Base-by-base conservation (phyloP, 1,284 basidiomycete species). In the Puccinia polysora region DNA sequence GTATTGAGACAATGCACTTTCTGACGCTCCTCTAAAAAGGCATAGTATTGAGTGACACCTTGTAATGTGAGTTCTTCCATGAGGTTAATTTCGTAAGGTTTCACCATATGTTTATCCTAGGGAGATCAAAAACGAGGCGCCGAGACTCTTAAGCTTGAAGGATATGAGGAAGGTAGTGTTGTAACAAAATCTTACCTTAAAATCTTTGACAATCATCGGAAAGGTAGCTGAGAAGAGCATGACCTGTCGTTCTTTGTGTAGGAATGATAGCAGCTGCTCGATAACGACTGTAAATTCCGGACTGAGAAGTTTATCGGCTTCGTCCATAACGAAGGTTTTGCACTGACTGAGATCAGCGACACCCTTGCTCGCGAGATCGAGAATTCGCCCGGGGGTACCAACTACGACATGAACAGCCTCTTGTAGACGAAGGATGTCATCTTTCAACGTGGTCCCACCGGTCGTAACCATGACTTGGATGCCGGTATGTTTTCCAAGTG, bases 221-320 rank as follows among this genome's bases (percentile, higher is more conserved):
- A 98, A 98, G 34, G 95, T 98, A 65, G 95, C 95, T 71, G 93
- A 97, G 82, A 98, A 97, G 77, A 98, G 85, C 95, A 97, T 97
- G 79, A 97, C 93, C 83, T 98, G 95, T 74, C 93, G 86, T 77
- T 90, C 87, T 75, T 85, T 82, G 56, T 93, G 91, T 74, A 97
- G 85, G 81, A 90, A 90, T 53, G 85, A 84, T 73, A 98, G 85
- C 53, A 98, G 82, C 80, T 97, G 91, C 82, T 98, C 95, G 87
- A 98, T 96, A 74, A 98, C 95, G 67, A 95, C 94, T 10, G 93
- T 91, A 79, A 98, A 98, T 82, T 98, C 96, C 74, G 94, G 92
- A 10, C 90, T 93, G 65, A 98, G 87, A 65, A 98, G 87, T 81
- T 98, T 98, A 82, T 98, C 95, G 68, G 96, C 95, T 82, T 98